Percentiles rank a stretch among this genome's conserved stretches.
Evolutionary conservation across 2,329 filamentous ascomycete genomes (phyloP).

Genomic region (Raffaelea arxii): DNA sequence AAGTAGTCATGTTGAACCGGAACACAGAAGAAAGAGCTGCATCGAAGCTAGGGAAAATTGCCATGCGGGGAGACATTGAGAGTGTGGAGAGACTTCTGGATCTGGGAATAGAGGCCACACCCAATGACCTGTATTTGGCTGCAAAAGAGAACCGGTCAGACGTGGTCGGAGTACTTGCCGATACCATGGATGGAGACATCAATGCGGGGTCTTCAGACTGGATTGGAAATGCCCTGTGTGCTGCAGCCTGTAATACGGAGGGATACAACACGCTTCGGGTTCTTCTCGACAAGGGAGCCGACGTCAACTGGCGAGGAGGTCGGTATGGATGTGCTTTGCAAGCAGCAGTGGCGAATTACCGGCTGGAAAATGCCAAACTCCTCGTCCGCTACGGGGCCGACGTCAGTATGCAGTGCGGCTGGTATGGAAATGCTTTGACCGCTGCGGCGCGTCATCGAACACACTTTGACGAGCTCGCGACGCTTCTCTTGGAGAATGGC

Average conservation of each 20-base stretch:
- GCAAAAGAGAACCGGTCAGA: background rate
- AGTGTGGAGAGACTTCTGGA: background rate
- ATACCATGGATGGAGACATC: background rate
- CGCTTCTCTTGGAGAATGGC: background rate
- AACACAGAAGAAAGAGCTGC: too few species aligned
- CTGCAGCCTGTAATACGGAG: background rate
- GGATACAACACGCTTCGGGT: constrained; percentile 27
- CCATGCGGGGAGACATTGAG: background rate
- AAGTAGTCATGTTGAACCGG: too few species aligned
- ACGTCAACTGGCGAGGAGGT: constrained; percentile 1
- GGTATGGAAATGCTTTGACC: constrained; percentile 1
- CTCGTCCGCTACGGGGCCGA: background rate
- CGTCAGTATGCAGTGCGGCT: background rate
- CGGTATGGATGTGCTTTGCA: background rate
- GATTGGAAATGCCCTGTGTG: background rate
- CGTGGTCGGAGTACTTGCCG: background rate
- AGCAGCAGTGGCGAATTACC: background rate
- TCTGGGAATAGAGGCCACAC: background rate
- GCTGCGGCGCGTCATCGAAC: background rate
- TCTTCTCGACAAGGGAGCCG: background rate
- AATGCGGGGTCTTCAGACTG: background rate
- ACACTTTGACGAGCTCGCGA: background rate
- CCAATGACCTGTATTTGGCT: background rate
- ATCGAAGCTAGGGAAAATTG: background rate
- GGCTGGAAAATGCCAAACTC: background rate